Conservation (phyloP, 257 asterid genomes). For the Parsonsia alboflavescens region DNA sequence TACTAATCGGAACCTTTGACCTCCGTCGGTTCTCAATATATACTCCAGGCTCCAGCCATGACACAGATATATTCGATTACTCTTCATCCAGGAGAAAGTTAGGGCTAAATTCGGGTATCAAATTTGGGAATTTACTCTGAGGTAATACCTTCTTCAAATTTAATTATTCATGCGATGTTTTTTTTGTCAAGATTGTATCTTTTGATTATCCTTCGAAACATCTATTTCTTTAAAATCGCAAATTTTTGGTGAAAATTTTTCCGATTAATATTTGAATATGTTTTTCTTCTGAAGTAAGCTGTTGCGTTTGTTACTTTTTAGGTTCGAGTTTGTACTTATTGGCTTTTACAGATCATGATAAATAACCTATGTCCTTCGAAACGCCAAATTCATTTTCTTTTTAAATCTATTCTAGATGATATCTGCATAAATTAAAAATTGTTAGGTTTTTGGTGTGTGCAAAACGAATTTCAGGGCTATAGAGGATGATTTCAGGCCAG, state of each 20-base stretch:
- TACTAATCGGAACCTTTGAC: neutral
- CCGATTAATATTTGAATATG: neutral
- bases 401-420: neutral
- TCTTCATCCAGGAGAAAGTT: neutral
- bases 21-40: neutral
- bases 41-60: too few relatives aligned
- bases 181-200: neutral
- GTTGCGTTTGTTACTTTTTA: neutral
- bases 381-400: neutral
- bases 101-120: slow-evolving; percentile 13
- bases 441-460: neutral
- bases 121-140: neutral
- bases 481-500: neutral
- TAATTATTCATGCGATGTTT: neutral
- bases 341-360: neutral
- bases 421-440: neutral
- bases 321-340: neutral
- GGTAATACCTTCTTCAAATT: slow-evolving; percentile 3
- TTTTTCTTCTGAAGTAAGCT: too few relatives aligned
- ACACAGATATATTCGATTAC: neutral
- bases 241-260: neutral
- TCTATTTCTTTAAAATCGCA: neutral
- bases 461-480: neutral
- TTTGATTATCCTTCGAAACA: neutral
- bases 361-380: neutral